phyloP scores from a whole-genome alignment of 192 early-diverging fungal species.

The Coemansia sp. region DNA sequence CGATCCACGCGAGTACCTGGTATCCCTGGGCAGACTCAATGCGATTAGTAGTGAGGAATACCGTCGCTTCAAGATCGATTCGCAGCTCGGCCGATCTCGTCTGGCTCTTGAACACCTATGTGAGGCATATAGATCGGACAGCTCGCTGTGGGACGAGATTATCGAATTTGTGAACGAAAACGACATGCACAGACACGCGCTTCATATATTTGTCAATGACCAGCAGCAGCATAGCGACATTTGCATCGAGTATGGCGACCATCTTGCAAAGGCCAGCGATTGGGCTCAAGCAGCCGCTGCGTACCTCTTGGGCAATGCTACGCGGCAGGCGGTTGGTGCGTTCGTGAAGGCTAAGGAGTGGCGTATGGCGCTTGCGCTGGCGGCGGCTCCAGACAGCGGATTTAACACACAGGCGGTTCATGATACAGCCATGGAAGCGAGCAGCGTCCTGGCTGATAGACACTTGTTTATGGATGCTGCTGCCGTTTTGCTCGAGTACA shows the following conservation, averaged over 20 bases:
- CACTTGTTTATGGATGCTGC: slow-evolving; percentile 72
- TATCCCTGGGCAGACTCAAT: slow-evolving; percentile 82
- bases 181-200: slow-evolving; percentile 63
- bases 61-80: slow-evolving; percentile 87
- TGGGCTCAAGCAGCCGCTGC: slow-evolving; percentile 53
- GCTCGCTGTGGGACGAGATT: slow-evolving; percentile 50
- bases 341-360: slow-evolving; percentile 44
- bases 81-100: slow-evolving; percentile 71
- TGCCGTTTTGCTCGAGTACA: slow-evolving; percentile 69
- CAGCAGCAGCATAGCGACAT: slow-evolving; percentile 53
- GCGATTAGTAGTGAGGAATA: slow-evolving; percentile 70
- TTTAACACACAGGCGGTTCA: slow-evolving; percentile 16
- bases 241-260: slow-evolving; percentile 63
- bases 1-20: slow-evolving; percentile 95
- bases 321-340: slow-evolving; percentile 25
- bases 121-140: slow-evolving; percentile 27
- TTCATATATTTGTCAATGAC: slow-evolving; percentile 59
- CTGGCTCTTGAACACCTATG: slow-evolving; percentile 74
- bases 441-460: slow-evolving; percentile 58
- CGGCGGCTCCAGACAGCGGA: slow-evolving; percentile 10
- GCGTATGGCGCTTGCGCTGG: slow-evolving; percentile 37
- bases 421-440: slow-evolving; percentile 33
- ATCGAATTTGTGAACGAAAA: slow-evolving; percentile 67
- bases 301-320: slow-evolving; percentile 32
- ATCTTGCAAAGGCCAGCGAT: slow-evolving; percentile 57